phyloP scores from a whole-genome alignment of 768 basidiomycete genomes.

The Candolleomyces eurysporus region DNA sequence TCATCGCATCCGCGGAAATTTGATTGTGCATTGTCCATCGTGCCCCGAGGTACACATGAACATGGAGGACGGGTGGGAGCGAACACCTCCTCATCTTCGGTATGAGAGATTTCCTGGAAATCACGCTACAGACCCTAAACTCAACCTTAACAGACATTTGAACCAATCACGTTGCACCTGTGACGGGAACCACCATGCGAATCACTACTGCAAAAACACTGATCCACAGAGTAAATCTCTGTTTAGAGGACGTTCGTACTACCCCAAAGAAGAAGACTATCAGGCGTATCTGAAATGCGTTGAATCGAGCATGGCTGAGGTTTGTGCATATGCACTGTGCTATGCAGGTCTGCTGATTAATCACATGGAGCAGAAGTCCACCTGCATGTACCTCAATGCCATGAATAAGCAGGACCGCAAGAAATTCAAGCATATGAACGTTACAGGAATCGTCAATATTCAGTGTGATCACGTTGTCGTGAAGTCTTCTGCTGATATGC shows the following conservation, averaged over 20 bases:
- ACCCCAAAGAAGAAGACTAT: conserved; percentile 13
- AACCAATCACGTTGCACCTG: conserved; percentile 17
- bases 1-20: conserved; percentile 15
- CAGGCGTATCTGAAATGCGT: neutral
- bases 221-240: conserved; percentile 20
- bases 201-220: conserved; percentile 20
- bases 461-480: conserved; percentile 25
- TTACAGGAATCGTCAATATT: conserved; percentile 23
- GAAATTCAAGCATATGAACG: conserved; percentile 27
- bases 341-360: neutral
- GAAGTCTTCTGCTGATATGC: conserved; percentile 22
- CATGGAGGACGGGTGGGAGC: neutral
- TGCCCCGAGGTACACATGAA: conserved; percentile 12
- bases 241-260: conserved; percentile 15
- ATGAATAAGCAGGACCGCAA: conserved; percentile 22
- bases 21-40: conserved; percentile 16
- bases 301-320: neutral
- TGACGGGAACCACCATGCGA: conserved; percentile 23
- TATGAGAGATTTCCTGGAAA: neutral
- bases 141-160: conserved; percentile 16
- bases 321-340: neutral
- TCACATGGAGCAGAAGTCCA: conserved; percentile 21
- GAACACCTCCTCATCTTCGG: neutral
- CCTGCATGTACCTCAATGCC: conserved; percentile 22
- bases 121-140: neutral